These are phyloP conservation scores for Boletus huronensis DNA, from an alignment of 768 basidiomycete species.

Conservation along the genomic window DNA sequence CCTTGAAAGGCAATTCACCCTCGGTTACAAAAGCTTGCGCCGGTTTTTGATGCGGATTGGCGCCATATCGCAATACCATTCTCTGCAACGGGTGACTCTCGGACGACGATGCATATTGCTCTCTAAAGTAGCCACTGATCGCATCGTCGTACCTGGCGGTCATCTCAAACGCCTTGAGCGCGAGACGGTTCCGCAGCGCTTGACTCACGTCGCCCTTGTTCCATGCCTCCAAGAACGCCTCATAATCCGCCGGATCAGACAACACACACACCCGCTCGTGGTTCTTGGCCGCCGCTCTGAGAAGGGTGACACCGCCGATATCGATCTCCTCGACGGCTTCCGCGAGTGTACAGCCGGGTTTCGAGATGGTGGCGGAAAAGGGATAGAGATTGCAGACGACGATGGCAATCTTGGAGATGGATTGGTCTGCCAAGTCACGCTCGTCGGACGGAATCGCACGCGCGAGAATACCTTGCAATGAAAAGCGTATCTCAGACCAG, in stretches of 20 bases:
- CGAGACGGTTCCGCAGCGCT: conserved; percentile 69
- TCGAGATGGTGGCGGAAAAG: conserved; percentile 86
- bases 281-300: conserved; percentile 98
- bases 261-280: conserved; percentile 89
- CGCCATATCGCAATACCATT: conserved; percentile 87
- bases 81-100: conserved; percentile 78
- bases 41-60: conserved; percentile 98
- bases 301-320: conserved; percentile 96
- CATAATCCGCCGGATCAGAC: conserved; percentile 87
- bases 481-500: conserved; percentile 1
- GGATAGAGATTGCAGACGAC: conserved; percentile 99
- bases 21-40: conserved; percentile 92
- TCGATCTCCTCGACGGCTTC: conserved; percentile 97
- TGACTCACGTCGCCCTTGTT: conserved; percentile 72
- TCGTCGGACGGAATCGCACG: conserved; percentile 89
- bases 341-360: conserved; percentile 83
- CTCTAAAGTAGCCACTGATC: conserved; percentile 94
- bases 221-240: conserved; percentile 75
- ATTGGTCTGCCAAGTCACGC: conserved; percentile 75
- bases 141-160: conserved; percentile 94
- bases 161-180: conserved; percentile 96
- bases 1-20: conserved; percentile 91
- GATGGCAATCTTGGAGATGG: conserved; percentile 90
- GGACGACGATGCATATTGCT: conserved; percentile 88
- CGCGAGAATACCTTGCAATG: conserved; percentile 78